Base-by-base conservation (phyloP, 1,284 basidiomycete species). In the Marasmius tenuissimus region DNA sequence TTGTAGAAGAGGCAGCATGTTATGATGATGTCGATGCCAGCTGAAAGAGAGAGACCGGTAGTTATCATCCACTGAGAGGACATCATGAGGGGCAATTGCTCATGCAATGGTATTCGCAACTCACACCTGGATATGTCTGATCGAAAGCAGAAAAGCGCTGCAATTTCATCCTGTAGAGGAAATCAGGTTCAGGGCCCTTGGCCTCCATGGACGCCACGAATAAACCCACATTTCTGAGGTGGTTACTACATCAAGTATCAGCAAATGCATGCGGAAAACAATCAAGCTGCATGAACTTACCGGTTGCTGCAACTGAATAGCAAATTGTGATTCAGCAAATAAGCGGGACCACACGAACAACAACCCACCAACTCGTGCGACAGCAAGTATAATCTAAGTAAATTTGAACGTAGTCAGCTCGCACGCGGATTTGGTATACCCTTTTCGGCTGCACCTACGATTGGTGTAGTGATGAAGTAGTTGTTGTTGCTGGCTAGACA, bases 1-100 rank as follows among this genome's bases (percentile, higher is more conserved):
- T 78, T 79, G 65, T 78, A 76, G 52, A 76, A 82, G 61, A 86
- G 68, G 53, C 73, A 77, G 5, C 70, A 66, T 1, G 83, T 81
- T 57, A 86, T 79, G 37, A 85, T 64, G 35, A 85, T 62, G 61
- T 86, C 85, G 10, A 81, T 72, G 2, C 72, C 71, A 0, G 79
- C 76, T 1, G 83, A 84, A 35, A 85, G 67, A 0, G 78, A 69
- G 3, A 85, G 74, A 2, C 85, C 85, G 3, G 76, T 72, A 0
- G 85, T 85, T 61, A 85, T 83, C 12, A 82, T 72, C 78, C 80
- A 82, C 77, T 79, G 38, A 67, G 11, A 9, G 16, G 11, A 10
- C 14, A 8, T 35, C 18, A 11, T 22, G n/a, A 11, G 63, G 60
- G 64, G 27, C 58, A 49, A 74, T 70, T 72, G 74, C 73, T n/a